These are phyloP conservation scores for Aegilops tauschii DNA, from an alignment of 176 grass and related monocot genomes.

Conservation along the genomic window DNA sequence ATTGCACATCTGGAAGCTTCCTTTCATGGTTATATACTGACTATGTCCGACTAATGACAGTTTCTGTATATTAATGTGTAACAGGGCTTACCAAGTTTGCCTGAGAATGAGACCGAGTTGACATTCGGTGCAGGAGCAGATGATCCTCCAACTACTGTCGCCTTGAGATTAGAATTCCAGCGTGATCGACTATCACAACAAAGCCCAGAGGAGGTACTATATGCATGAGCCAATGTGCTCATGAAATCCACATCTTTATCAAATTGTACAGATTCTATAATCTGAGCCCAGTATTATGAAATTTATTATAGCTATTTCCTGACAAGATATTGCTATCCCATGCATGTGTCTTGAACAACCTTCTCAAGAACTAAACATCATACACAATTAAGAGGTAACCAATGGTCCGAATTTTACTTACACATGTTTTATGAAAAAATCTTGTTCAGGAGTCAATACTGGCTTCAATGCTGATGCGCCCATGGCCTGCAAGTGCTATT, in stretches of 20 bases:
- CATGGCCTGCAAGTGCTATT: conserved; percentile 48
- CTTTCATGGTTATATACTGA: neutral
- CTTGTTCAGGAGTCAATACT: conserved; percentile 53
- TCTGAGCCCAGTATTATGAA: neutral
- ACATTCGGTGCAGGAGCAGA: conserved; percentile 24
- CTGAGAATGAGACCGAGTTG: conserved; percentile 37
- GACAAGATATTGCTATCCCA: neutral
- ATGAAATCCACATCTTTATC: neutral
- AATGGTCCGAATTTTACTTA: conserved; percentile 13
- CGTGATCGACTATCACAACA: conserved; percentile 49
- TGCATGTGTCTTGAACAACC: neutral
- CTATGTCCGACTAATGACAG: neutral
- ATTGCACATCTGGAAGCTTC: neutral
- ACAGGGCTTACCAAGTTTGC: conserved; percentile 60
- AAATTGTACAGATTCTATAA: neutral
- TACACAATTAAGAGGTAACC: neutral
- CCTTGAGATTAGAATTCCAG: conserved; percentile 53
- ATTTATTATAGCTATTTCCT: neutral
- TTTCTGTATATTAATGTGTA: conserved; percentile 12
- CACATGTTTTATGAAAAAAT: neutral
- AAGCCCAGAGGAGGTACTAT: conserved; percentile 60
- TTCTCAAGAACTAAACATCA: conserved; percentile 1
- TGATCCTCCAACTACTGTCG: conserved; percentile 52
- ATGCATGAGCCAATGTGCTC: conserved; percentile 1
- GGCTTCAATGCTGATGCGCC: conserved; percentile 58